Percentiles rank a stretch among this genome's conserved stretches.
Conservation (phyloP, 208 protist genomes). For the Acanthamoeba culbertsoni region DNA sequence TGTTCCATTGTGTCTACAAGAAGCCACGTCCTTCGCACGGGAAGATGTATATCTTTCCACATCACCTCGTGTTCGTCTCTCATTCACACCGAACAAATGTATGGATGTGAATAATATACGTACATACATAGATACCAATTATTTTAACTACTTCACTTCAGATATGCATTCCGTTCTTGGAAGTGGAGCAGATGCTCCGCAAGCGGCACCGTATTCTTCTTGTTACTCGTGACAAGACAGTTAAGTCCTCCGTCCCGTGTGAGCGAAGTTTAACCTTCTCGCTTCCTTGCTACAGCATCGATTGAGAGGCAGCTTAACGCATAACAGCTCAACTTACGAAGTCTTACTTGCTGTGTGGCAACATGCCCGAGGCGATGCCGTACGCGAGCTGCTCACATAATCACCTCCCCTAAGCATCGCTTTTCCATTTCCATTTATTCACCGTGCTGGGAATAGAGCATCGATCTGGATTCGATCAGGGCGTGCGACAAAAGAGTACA, state of each 20-base stretch:
- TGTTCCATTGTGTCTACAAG: conserved; percentile 32
- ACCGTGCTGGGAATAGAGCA: background rate
- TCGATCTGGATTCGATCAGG: conserved; percentile 6
- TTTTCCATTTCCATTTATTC: background rate
- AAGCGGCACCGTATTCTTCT: conserved; percentile 10
- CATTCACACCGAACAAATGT: conserved; percentile 30
- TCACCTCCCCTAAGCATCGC: background rate
- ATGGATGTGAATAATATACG: too few relatives aligned
- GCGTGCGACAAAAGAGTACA: conserved; percentile 19
- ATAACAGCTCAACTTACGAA: background rate
- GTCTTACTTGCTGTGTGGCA: conserved; percentile 20
- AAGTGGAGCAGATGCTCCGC: background rate
- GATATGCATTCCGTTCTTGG: conserved; percentile 1
- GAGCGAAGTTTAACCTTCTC: background rate
- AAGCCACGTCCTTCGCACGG: conserved; percentile 47
- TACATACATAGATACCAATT: too few relatives aligned
- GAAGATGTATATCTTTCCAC: conserved; percentile 51
- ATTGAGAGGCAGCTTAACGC: background rate
- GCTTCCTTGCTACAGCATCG: background rate
- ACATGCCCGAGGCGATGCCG: background rate
- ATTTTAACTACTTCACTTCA: background rate
- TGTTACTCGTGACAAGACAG: background rate
- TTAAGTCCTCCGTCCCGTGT: background rate
- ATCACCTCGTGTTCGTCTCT: conserved; percentile 7
- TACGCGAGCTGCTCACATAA: background rate